Base-by-base conservation (phyloP, 2,329 filamentous ascomycete species). In the Beauveria sp. region DNA sequence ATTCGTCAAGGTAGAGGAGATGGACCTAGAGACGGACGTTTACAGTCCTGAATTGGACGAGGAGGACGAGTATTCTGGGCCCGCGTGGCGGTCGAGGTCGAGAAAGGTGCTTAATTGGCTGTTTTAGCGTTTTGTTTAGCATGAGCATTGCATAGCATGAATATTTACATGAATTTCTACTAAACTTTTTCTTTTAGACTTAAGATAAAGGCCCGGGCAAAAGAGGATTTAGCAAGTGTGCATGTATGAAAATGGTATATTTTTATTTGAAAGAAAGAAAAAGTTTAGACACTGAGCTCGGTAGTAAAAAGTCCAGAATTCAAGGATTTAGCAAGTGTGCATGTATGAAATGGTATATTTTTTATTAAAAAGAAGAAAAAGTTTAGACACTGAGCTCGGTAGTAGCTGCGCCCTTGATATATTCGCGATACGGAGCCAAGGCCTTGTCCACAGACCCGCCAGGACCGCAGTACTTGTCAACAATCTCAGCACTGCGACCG, bases 1-100 rank as follows among this genome's bases (percentile, higher is more conserved):
- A 64, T 78, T 81, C 62, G 73, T 81, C 38, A 77, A 74, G 47
- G 74, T 85, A 0, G 74, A 81, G 1, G 82, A 89, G 53, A 83
- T 87, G 28, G 88, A 91, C 70, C 72, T 91, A 20, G 73, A 79
- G 43, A 81, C 82, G 26, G 87, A 88, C 65, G 73, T 89, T 10
- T 81, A 84, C 2, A 69, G 81, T 16, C 80, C 84, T 72, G 68
- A 72, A 8, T 14, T 34, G 12, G 30, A 34, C 12, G 69, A 68
- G 20, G 66, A 67, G 58, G 63, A 66, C 7, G 62, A 62, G 1
- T 66, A 49, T 5, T 14, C 18, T 22, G n/a, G 16, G 22, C 51
- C 58, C 1, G 51, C 28, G 2, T 61, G 58, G 58, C 28, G 26
- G 45, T 40, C 28, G 40, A 55, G 34, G 14, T 26, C 28, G 3